phyloP scores from a whole-genome alignment of 2,329 filamentous ascomycete genomes.

The Fusarium drepaniforme region DNA sequence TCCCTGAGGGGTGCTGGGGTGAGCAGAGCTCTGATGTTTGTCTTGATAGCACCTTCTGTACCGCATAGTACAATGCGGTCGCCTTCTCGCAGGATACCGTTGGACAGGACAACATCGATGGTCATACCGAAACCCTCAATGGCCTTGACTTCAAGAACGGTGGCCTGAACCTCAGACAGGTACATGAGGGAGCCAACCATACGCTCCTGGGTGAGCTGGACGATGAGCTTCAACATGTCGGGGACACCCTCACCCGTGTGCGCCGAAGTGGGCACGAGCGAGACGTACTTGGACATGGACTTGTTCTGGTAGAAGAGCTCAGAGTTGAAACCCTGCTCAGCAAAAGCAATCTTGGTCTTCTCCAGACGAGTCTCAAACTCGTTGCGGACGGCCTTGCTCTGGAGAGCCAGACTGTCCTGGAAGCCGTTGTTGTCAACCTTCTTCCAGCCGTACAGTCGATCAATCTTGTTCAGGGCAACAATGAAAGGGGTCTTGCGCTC shows the following conservation, averaged over 20 bases:
- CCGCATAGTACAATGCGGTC: slow-evolving; percentile 96
- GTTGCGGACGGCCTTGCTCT: slow-evolving; percentile 92
- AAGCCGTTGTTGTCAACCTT: slow-evolving; percentile 99
- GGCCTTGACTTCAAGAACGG: slow-evolving; percentile 98
- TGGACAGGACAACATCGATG: slow-evolving; percentile 96
- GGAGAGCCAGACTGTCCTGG: slow-evolving; percentile 88
- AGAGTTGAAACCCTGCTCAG: slow-evolving; percentile 97
- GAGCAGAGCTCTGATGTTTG: slow-evolving; percentile 93
- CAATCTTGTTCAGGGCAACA: slow-evolving; percentile 99
- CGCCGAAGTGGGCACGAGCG: slow-evolving; percentile 96
- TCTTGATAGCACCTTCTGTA: slow-evolving; percentile 95
- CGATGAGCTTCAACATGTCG: slow-evolving; percentile 96
- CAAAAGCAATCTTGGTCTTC: slow-evolving; percentile 92
- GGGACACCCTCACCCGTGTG: slow-evolving; percentile 99
- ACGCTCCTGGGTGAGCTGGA: slow-evolving; percentile 93
- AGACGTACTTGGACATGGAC: slow-evolving; percentile 93
- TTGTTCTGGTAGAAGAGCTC: slow-evolving; percentile 99
- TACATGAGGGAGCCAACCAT: slow-evolving; percentile 99
- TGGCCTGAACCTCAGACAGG: slow-evolving; percentile 96
- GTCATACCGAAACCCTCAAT: slow-evolving; percentile 99
- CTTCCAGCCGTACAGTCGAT: slow-evolving; percentile 99
- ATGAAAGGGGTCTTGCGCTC: slow-evolving; percentile 98
- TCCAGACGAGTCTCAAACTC: slow-evolving; percentile 93
- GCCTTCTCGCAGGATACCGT: slow-evolving; percentile 93
- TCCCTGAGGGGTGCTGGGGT: slow-evolving; percentile 95